These are phyloP conservation scores for Curvularia sp. DNA, from an alignment of 2,329 filamentous ascomycete species.

Conservation along the genomic window DNA sequence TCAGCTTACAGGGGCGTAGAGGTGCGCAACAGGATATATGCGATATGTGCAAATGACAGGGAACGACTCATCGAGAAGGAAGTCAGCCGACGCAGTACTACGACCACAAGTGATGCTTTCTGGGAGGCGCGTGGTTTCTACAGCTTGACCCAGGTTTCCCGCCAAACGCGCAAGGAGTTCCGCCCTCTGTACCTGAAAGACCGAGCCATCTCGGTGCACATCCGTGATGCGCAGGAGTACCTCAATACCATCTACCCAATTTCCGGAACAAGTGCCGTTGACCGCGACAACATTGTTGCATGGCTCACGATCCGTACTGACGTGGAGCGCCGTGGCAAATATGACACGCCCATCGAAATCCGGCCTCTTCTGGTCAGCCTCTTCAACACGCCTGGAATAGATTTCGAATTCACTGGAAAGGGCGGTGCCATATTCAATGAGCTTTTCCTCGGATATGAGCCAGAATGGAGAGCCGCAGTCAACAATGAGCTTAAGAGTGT, in stretches of 20 bases:
- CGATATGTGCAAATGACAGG: conserved; percentile 11
- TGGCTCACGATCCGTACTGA: conserved; percentile 21
- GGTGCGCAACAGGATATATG: conserved; percentile 20
- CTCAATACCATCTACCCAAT: conserved; percentile 11
- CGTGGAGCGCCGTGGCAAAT: conserved; percentile 17
- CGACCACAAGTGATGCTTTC: conserved; percentile 12
- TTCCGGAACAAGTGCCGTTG: conserved; percentile 5
- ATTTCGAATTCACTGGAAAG: conserved; percentile 16
- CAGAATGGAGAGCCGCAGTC: conserved; percentile 14
- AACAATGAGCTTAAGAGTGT: conserved; percentile 17
- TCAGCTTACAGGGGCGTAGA: conserved; percentile 16
- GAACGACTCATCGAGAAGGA: conserved; percentile 17
- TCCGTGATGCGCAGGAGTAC: conserved; percentile 20
- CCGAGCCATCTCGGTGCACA: conserved; percentile 18
- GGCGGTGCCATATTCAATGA: conserved; percentile 19
- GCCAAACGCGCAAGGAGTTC: conserved; percentile 19
- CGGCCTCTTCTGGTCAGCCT: conserved; percentile 13
- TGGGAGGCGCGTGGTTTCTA: conserved; percentile 17
- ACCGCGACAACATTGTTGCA: conserved; percentile 8
- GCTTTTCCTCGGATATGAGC: conserved; percentile 15
- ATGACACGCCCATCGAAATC: conserved; percentile 19
- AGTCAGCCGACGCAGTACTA: conserved; percentile 11
- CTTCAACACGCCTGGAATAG: conserved; percentile 13
- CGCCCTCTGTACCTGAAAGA: conserved; percentile 13
- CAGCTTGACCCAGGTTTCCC: conserved; percentile 16